Evolutionary conservation across 2,329 filamentous ascomycete species (phyloP).

Genomic region (Magnaporthiopsis incrustans): DNA sequence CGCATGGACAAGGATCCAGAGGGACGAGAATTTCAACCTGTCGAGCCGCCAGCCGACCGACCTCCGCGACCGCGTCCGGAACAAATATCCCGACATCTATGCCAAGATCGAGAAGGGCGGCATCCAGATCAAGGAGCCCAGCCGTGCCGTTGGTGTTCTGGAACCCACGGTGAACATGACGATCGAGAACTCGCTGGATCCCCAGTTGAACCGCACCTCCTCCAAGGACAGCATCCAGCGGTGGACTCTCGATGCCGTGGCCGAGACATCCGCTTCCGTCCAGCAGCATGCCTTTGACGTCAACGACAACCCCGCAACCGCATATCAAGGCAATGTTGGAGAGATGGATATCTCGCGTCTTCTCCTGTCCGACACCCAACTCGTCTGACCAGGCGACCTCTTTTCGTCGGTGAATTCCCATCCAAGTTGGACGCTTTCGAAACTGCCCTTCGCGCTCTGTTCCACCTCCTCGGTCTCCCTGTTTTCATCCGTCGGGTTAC

Average conservation of each 20-base stretch:
- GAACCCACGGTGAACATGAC: slow-evolving; percentile 44
- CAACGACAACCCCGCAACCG: slow-evolving; percentile 29
- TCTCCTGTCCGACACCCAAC: slow-evolving; percentile 44
- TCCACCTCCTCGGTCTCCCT: background rate
- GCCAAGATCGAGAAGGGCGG: slow-evolving; percentile 47
- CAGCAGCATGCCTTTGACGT: slow-evolving; percentile 31
- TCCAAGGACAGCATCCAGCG: slow-evolving; percentile 40
- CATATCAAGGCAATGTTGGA: slow-evolving; percentile 34
- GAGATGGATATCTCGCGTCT: slow-evolving; percentile 58
- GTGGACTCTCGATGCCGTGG: slow-evolving; percentile 24
- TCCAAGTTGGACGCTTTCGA: background rate
- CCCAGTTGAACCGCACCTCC: slow-evolving; percentile 29
- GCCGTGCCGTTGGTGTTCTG: slow-evolving; percentile 34
- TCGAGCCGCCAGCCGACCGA: slow-evolving; percentile 54
- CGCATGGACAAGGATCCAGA: slow-evolving; percentile 58
- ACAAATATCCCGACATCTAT: slow-evolving; percentile 54
- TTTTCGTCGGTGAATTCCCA: background rate
- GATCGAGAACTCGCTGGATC: slow-evolving; percentile 37
- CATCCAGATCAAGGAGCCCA: slow-evolving; percentile 35
- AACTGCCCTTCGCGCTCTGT: background rate
- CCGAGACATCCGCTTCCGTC: background rate
- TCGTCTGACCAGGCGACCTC: background rate
- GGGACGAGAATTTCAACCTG: slow-evolving; percentile 50
- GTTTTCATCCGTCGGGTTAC: background rate
- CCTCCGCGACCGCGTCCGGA: slow-evolving; percentile 53